Conservation (phyloP, 129 eudicot genomes). For the Saussurea involucrata region DNA sequence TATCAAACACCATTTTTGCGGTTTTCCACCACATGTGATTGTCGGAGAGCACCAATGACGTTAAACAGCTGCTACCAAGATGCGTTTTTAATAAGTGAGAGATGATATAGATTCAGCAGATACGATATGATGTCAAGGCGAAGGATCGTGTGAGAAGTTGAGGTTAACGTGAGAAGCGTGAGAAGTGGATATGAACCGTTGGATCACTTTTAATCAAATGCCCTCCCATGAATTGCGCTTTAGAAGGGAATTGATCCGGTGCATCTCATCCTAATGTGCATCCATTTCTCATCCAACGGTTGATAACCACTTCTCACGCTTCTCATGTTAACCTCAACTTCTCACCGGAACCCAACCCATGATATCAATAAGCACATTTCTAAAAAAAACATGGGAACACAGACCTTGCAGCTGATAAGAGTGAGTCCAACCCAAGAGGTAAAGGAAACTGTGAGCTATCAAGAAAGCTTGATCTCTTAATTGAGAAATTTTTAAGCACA, state of each 20-base stretch:
- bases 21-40: constrained; percentile 41
- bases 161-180: no score
- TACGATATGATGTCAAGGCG: neutral
- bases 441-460: constrained; percentile 38
- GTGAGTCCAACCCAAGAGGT: constrained; percentile 55
- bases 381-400: neutral
- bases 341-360: no score
- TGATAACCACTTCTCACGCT: no score
- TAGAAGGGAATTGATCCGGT: no score
- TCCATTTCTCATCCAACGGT: no score
- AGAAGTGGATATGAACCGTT: no score
- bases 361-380: neutral
- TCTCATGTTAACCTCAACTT: no score
- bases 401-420: constrained; percentile 65
- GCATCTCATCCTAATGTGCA: no score
- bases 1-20: constrained; percentile 53
- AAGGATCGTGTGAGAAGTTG: no score
- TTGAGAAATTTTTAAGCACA: constrained; percentile 54
- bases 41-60: constrained; percentile 53
- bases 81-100: neutral
- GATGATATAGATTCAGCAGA: neutral
- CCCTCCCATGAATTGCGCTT: no score
- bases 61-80: constrained; percentile 46
- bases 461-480: constrained; percentile 66
- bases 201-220: no score